Conservation (phyloP, 2,329 filamentous ascomycete genomes). For the Colletotrichum kahawae region DNA sequence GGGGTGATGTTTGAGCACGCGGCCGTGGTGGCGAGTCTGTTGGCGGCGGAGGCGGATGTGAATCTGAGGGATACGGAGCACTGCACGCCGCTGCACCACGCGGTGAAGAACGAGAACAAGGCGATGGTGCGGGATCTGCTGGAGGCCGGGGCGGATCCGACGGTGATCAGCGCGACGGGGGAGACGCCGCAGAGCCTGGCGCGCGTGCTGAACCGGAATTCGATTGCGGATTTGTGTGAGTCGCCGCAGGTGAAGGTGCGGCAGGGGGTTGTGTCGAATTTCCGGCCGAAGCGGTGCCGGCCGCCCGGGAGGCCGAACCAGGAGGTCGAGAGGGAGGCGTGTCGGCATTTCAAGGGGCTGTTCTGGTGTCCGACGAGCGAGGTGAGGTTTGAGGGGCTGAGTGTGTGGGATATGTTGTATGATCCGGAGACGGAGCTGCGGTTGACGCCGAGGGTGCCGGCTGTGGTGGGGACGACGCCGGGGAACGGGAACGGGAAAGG, state of each 20-base stretch:
- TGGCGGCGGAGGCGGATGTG: conserved; percentile 18
- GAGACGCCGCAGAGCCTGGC: conserved; percentile 23
- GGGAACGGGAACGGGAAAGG: too few species aligned
- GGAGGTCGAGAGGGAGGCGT: conserved; percentile 20
- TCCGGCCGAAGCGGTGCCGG: neutral
- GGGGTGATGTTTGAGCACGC: conserved; percentile 25
- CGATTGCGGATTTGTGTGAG: conserved; percentile 20
- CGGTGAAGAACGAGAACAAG: conserved; percentile 23
- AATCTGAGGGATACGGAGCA: conserved; percentile 21
- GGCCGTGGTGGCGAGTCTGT: conserved; percentile 13
- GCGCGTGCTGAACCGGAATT: conserved; percentile 1
- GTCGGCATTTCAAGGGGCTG: conserved; percentile 15
- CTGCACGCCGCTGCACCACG: conserved; percentile 24
- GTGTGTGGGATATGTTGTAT: conserved; percentile 22
- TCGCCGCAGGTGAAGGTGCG: conserved; percentile 15
- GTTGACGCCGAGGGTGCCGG: conserved; percentile 1
- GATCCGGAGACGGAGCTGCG: conserved; percentile 21
- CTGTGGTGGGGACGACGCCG: neutral
- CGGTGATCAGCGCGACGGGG: conserved; percentile 17
- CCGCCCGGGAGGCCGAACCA: conserved; percentile 16
- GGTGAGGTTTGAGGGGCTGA: conserved; percentile 20
- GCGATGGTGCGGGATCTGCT: conserved; percentile 18
- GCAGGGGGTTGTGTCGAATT: conserved; percentile 4
- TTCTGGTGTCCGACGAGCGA: conserved; percentile 22
- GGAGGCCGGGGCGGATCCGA: conserved; percentile 23